Evolutionary conservation across 1,284 basidiomycete species (phyloP).

Genomic region (Ceratorhiza oryzae-sativae): DNA sequence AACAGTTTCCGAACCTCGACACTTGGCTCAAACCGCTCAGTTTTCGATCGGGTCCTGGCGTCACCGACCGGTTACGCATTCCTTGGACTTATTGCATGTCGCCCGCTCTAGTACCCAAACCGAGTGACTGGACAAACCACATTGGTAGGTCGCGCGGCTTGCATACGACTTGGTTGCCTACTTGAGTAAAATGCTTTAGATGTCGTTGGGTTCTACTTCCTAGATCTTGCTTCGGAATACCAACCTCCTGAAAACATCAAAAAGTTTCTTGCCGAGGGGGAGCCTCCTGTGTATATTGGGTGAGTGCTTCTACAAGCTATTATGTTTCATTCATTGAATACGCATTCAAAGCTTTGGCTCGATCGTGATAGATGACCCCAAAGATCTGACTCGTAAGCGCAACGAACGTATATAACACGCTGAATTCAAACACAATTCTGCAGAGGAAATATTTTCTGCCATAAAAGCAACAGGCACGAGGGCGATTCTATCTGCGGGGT

Average conservation of each 20-base stretch:
- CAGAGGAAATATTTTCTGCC: constrained; percentile 65
- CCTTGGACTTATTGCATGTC: constrained; percentile 78
- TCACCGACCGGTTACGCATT: constrained; percentile 64
- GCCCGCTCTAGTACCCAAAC: constrained; percentile 67
- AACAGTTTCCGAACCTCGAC: constrained; percentile 64
- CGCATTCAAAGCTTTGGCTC: constrained; percentile 61
- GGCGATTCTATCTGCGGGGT: constrained; percentile 68
- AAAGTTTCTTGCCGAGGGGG: constrained; percentile 60
- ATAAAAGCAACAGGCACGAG: constrained; percentile 61
- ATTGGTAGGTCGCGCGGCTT: constrained; percentile 57
- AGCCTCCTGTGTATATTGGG: constrained; percentile 68
- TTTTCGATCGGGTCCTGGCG: constrained; percentile 59
- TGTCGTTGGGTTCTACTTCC: constrained; percentile 70
- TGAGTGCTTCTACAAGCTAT: constrained; percentile 44
- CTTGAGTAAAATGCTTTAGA: constrained; percentile 52
- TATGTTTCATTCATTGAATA: constrained; percentile 1
- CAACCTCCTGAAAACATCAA: constrained; percentile 58
- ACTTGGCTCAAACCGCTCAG: constrained; percentile 61
- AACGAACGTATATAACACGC: background rate
- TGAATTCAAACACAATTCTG: background rate
- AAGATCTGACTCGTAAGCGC: constrained; percentile 58
- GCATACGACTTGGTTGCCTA: background rate
- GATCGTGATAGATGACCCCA: constrained; percentile 67
- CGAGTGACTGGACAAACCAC: constrained; percentile 66
- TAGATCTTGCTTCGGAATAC: constrained; percentile 60